A percentile compares a stretch with the other conserved stretches of the same genome.
These are phyloP conservation scores for Flaveria ramosissima DNA, from an alignment of 129 eudicot species.

Conservation along the genomic window DNA sequence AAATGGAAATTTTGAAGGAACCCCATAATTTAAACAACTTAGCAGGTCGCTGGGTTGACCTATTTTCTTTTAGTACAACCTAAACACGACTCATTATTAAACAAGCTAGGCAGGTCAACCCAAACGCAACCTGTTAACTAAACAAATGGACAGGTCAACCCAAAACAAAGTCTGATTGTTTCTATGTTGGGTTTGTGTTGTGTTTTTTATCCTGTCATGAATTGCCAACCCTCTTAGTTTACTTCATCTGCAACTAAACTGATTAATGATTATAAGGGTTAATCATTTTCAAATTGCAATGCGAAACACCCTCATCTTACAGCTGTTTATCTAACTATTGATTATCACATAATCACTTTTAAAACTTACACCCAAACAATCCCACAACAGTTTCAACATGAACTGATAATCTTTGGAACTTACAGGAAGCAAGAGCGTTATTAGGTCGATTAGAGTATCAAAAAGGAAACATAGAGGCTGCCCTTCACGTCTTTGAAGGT, in stretches of 20 bases:
- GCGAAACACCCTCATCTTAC: not conserved
- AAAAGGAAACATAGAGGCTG: conserved; percentile 85
- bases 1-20: not conserved
- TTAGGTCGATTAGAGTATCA: conserved; percentile 93
- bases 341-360: not conserved
- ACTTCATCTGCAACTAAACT: not conserved
- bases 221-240: not conserved
- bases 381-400: conserved; percentile 12
- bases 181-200: no score
- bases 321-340: not conserved
- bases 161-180: no score
- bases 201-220: no score
- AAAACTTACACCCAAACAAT: conserved; percentile 2
- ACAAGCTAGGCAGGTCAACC: no score
- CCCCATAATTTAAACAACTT: no score
- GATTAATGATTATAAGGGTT: not conserved
- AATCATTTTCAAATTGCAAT: not conserved
- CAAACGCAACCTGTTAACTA: no score
- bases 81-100: no score
- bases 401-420: conserved; percentile 31
- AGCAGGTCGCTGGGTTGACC: no score
- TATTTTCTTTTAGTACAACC: no score
- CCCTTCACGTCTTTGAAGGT: conserved; percentile 90
- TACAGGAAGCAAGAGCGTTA: conserved; percentile 89
- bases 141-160: no score